Base-by-base conservation (phyloP, 2,329 filamentous ascomycete genomes). In the Fusarium dlaminii region DNA sequence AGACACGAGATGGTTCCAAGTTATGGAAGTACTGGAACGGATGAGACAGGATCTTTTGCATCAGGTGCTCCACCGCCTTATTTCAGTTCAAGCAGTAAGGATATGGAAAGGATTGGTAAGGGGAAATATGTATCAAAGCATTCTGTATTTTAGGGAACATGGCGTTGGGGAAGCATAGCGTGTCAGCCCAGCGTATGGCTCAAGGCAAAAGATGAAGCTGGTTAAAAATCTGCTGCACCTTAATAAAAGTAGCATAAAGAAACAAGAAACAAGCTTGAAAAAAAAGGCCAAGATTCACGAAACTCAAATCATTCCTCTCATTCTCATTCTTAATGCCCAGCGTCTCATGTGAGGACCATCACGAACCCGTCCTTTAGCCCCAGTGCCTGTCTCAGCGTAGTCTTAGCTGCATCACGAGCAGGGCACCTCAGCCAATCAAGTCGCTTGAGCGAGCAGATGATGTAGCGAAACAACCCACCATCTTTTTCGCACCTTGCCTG, bases 261-360 rank as follows among this genome's bases (percentile, higher is more conserved):
- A 54, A 48, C 18, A 56, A 48, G 43, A 56, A 49, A 30, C 55
- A 30, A 49, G 24, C 24, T 42, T 46, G 7, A 30, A 37, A 54
- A 45, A 24, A 49, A 32, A 52, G 15, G 43, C 29, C 40, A 64
- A 63, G 56, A 52, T 48, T 30, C 45, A 51, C 29, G 36, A 65
- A 51, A 40, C 24, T 52, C 54, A 63, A 73, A 63, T 61, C 40
- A 63, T 46, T 24, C 29, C 2, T 24, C 27, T 36, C 37, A 4
- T 12, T 39, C 46, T 42, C 39, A 36, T 34, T 52, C 3, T 36
- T 27, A 72, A 63, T 69, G 58, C 30, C 39, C 45, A 68, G 45
- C 68, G 72, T 75, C 72, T 70, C 72, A 75, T 75, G 72, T 75
- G 72, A 75, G 65, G 45, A 18, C 39, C 57, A 66, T 75, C 72